phyloP scores from a whole-genome alignment of 306 rosid species.

The Parietaria judaica region DNA sequence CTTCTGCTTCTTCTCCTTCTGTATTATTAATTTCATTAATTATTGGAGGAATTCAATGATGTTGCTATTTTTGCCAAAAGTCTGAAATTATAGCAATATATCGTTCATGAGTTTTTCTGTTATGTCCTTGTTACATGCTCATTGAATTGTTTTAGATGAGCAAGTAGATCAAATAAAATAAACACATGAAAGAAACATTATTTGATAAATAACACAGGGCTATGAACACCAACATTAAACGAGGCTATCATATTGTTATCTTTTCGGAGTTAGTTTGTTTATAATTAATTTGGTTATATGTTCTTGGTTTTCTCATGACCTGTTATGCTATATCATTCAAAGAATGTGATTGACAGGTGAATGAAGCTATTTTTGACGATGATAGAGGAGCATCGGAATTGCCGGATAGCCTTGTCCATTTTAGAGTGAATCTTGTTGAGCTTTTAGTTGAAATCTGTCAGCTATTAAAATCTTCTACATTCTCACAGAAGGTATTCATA shows the following conservation, averaged over 20 bases:
- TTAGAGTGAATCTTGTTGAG: slow-evolving; percentile 78
- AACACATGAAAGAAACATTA: too few species aligned
- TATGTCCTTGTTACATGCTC: too few species aligned
- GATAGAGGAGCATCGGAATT: slow-evolving; percentile 67
- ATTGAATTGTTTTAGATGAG: too few species aligned
- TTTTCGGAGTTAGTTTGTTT: too few species aligned
- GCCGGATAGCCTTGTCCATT: slow-evolving; percentile 83
- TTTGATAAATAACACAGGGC: too few species aligned
- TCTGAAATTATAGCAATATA: too few species aligned
- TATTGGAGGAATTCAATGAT: not conserved
- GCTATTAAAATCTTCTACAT: slow-evolving; percentile 62
- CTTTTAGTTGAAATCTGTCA: slow-evolving; percentile 94
- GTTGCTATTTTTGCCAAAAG: not conserved
- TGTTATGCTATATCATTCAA: not conserved
- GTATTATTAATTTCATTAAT: not conserved
- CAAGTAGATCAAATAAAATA: too few species aligned
- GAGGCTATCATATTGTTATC: too few species aligned
- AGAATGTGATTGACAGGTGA: slow-evolving; percentile 51
- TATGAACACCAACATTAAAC: too few species aligned
- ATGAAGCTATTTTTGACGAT: slow-evolving; percentile 53
- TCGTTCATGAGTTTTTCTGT: too few species aligned
- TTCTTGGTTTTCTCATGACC: too few species aligned
- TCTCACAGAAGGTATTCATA: slow-evolving; percentile 64
- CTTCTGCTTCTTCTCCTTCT: not conserved
- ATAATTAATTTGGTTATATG: too few species aligned